Evolutionary conservation across 495 filamentous ascomycete genomes (phyloP), one percentile per base, ranked within the genome.

Genomic region (Mytilinidion resinicola): DNA sequence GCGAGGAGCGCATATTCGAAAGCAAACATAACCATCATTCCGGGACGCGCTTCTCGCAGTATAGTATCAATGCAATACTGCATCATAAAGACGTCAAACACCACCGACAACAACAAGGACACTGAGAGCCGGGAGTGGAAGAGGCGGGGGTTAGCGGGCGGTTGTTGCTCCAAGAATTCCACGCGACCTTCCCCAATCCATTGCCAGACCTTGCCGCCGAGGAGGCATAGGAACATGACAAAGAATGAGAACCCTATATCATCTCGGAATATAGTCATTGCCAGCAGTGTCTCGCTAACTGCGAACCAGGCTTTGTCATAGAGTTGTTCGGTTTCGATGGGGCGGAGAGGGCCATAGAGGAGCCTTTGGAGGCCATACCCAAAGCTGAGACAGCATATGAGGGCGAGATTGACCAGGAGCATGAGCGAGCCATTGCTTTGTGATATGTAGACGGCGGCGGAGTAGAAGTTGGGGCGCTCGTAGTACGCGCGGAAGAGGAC

Each of bases 11-110:
- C 90, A 64, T 97, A 98, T 70, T 98, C 93, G 65, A 98, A 97
- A 15, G 91, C 85, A 67, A 98, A 98, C 91, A 97, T 97, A 55
- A 98, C 89, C 95, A 98, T 98, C 89, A 98, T 96, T 53, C 93
- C 91, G 0, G 93, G 91, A 17, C 88, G 83, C 0, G 93, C 88
- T 59, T 90, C 83, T 44, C 86, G 81, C 17, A 96, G 82, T 25
- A 98, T 91, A 1, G 87, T 88, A 9, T 82, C 78, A 64, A 95
- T 75, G 59, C 86, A 86, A 67, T 96, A 96, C 21, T 74, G 77
- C 57, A 96, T 77, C 74, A 98, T 82, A 62, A 79, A 85, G 21
- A 80, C 67, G 70, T 95, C 84, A 73, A 91, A 95, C 14, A 81
- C 50, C 41, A 93, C 76, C 46, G 90, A 88, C 36, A 96, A 69